Evolutionary conservation across 768 basidiomycete species (phyloP).

Genomic region (Macrolepiota albuminosa): DNA sequence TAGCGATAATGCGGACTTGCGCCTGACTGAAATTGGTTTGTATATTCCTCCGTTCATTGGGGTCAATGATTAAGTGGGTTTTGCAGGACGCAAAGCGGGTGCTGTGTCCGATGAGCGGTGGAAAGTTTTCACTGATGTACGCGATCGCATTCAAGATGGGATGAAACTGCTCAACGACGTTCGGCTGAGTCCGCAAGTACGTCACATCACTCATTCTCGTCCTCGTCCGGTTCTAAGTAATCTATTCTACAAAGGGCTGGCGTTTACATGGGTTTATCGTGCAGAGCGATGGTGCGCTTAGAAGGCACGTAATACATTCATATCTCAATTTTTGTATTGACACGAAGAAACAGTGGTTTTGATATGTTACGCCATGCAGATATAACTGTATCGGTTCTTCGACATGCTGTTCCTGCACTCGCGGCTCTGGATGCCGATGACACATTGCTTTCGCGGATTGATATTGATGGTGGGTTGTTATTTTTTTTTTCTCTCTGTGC

Average conservation of each 20-base stretch:
- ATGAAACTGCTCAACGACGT: constrained; percentile 31
- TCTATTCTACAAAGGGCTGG: constrained; percentile 28
- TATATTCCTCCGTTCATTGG: not conserved
- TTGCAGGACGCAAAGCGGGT: constrained; percentile 36
- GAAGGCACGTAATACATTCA: constrained; percentile 29
- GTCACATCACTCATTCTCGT: not conserved
- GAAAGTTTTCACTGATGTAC: constrained; percentile 30
- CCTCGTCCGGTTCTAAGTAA: not conserved
- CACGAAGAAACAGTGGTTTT: constrained; percentile 51
- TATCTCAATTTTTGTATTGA: not conserved
- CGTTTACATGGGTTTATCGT: constrained; percentile 36
- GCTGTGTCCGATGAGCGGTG: constrained; percentile 44
- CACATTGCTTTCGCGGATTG: constrained; percentile 22
- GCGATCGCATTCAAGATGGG: constrained; percentile 28
- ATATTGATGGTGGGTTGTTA: constrained; percentile 3
- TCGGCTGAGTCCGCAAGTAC: constrained; percentile 40
- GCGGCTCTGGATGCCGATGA: constrained; percentile 59
- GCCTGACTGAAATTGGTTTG: constrained; percentile 73
- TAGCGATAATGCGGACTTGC: constrained; percentile 84
- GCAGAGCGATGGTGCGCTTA: constrained; percentile 37
- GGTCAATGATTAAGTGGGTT: not conserved
- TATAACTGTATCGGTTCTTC: constrained; percentile 40
- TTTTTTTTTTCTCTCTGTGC: too few species aligned
- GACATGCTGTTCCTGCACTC: constrained; percentile 44
- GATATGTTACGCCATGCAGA: constrained; percentile 63